Conservation (phyloP, 1,139 yeast genomes). For the Blastobotrys capitulatus region DNA sequence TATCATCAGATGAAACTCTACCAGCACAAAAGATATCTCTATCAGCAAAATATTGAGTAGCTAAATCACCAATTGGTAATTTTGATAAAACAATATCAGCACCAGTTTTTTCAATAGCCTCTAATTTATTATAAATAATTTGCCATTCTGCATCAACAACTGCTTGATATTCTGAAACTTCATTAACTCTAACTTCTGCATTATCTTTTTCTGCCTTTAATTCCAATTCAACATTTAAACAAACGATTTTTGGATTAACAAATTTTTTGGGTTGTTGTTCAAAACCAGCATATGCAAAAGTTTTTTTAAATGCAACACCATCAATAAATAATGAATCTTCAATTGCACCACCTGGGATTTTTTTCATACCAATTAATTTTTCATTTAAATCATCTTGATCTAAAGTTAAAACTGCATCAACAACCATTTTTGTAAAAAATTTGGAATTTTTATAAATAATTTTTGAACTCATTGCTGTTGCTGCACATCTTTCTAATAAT, state of each 20-base stretch:
- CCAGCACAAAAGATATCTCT: conserved; percentile 97
- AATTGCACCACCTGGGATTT: conserved; percentile 94
- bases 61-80: conserved; percentile 95
- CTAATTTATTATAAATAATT: conserved; percentile 79
- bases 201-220: conserved; percentile 97
- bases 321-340: conserved; percentile 84
- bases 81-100: conserved; percentile 91
- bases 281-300: conserved; percentile 95
- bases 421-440: conserved; percentile 94
- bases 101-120: conserved; percentile 76
- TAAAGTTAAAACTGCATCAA: conserved; percentile 84
- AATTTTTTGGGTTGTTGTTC: conserved; percentile 96
- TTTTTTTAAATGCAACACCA: conserved; percentile 96
- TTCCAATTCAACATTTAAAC: conserved; percentile 88
- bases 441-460: conserved; percentile 79
- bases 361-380: conserved; percentile 86
- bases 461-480: conserved; percentile 96
- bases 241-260: conserved; percentile 71
- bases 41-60: conserved; percentile 97
- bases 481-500: conserved; percentile 85
- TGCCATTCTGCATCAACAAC: conserved; percentile 99
- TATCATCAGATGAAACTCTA: conserved; percentile 80
- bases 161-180: conserved; percentile 90
- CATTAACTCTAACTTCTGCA: conserved; percentile 97
- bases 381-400: conserved; percentile 86